Percentiles rank a stretch among this genome's conserved stretches.
Evolutionary conservation across 2,329 filamentous ascomycete genomes (phyloP).

Genomic region (Fusarium sororula): DNA sequence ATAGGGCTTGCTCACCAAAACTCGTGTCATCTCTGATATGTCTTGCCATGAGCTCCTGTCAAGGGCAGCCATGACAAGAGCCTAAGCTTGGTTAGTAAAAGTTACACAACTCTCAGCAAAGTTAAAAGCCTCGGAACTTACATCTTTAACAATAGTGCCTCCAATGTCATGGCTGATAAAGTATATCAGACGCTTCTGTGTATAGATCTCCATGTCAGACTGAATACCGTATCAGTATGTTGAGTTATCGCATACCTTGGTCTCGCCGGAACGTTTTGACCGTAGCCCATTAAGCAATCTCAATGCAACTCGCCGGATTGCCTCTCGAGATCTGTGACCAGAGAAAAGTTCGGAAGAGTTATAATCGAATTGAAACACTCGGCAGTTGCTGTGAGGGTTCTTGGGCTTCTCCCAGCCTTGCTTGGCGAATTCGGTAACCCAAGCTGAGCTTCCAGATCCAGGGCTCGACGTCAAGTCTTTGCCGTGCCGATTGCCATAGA

Average conservation of each 20-base stretch:
- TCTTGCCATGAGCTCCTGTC: neutral
- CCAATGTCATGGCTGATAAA: neutral
- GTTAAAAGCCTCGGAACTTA: fast-evolving
- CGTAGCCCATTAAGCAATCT: neutral
- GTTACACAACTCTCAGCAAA: neutral
- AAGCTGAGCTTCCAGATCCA: conserved; percentile 1
- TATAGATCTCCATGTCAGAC: fast-evolving
- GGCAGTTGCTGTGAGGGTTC: neutral
- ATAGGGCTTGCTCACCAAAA: neutral
- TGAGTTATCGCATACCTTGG: fast-evolving
- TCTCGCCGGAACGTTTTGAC: neutral
- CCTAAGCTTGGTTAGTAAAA: neutral
- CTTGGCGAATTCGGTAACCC: neutral
- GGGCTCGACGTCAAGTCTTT: neutral
- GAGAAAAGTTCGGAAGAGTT: neutral
- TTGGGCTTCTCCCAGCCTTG: neutral
- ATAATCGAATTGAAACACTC: neutral
- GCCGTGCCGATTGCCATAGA: neutral
- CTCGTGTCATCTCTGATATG: neutral
- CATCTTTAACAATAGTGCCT: neutral
- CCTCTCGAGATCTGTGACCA: neutral
- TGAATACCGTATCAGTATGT: fast-evolving
- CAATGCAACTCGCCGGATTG: neutral
- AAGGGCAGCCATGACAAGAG: neutral
- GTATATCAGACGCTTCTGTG: neutral